phyloP scores from a whole-genome alignment of 495 filamentous ascomycete species.

The Annulohypoxylon maeteangense region DNA sequence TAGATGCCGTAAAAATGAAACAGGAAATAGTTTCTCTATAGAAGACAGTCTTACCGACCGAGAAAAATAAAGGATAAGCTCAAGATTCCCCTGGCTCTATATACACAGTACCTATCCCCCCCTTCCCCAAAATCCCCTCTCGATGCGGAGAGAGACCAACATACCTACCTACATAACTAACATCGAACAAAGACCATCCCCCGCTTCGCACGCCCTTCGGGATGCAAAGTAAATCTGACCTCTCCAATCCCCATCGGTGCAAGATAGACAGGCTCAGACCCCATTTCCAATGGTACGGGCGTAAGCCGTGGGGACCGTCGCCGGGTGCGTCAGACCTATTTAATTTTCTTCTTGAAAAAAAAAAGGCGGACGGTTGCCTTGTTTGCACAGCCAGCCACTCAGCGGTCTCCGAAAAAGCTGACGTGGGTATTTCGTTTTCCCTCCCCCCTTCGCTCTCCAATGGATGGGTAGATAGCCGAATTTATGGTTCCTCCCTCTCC shows the following conservation, averaged over 20 bases:
- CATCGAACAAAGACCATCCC: neutral
- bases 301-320: neutral
- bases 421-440: neutral
- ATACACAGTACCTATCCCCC: neutral
- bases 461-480: no score
- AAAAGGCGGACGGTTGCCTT: neutral
- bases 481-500: neutral
- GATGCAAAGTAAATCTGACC: neutral
- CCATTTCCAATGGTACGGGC: conserved; percentile 10
- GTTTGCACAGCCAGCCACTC: neutral
- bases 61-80: neutral
- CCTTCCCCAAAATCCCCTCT: no score
- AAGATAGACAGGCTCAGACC: neutral
- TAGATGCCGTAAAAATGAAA: neutral
- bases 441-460: neutral
- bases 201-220: neutral
- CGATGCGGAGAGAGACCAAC: neutral
- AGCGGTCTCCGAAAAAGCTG: neutral
- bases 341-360: no score
- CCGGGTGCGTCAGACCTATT: neutral
- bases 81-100: neutral
- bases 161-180: no score
- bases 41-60: neutral
- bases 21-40: neutral
- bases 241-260: neutral